A percentile compares a stretch with the other conserved stretches of the same genome.
These are phyloP conservation scores for Ilyonectria mors-panacis DNA, from an alignment of 2,329 filamentous ascomycete species.

Conservation along the genomic window DNA sequence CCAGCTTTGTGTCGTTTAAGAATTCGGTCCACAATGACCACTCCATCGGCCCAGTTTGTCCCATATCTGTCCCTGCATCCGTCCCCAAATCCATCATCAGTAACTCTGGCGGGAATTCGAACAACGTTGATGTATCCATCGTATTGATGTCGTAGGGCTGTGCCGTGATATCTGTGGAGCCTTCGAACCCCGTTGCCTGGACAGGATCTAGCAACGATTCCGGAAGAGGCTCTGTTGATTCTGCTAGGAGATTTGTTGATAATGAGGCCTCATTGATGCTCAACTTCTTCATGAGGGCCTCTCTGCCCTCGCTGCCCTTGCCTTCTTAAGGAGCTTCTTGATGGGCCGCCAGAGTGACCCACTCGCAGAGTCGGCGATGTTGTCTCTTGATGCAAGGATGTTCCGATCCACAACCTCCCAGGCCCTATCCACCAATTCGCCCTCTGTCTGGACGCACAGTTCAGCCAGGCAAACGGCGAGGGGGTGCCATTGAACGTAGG, in stretches of 20 bases:
- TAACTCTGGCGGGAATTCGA: conserved; percentile 47
- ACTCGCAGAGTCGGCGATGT: conserved; percentile 64
- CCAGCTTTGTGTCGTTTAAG: conserved; percentile 57
- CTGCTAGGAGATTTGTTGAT: conserved; percentile 12
- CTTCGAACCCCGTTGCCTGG: conserved; percentile 12
- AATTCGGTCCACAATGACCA: conserved; percentile 63
- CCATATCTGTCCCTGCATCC: conserved; percentile 40
- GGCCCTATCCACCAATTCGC: conserved; percentile 62
- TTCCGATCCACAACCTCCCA: conserved; percentile 64
- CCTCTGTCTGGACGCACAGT: conserved; percentile 63
- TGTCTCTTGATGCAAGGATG: conserved; percentile 59
- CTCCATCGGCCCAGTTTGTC: conserved; percentile 42
- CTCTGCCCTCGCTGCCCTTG: conserved; percentile 57
- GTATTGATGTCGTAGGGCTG: conserved; percentile 45
- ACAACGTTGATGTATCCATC: conserved; percentile 51
- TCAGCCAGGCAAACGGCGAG: conserved; percentile 68
- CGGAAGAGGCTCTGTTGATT: conserved; percentile 10
- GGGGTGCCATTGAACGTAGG: conserved; percentile 70
- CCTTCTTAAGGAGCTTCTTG: conserved; percentile 66
- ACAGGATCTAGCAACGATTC: conserved; percentile 8
- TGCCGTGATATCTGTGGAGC: conserved; percentile 10
- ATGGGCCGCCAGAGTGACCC: conserved; percentile 70
- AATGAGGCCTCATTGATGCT: conserved; percentile 31
- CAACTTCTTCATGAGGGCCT: conserved; percentile 49
- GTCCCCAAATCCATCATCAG: conserved; percentile 44